These are phyloP conservation scores for Trichoderma pleuroti DNA, from an alignment of 2,329 filamentous ascomycete species.

Conservation along the genomic window DNA sequence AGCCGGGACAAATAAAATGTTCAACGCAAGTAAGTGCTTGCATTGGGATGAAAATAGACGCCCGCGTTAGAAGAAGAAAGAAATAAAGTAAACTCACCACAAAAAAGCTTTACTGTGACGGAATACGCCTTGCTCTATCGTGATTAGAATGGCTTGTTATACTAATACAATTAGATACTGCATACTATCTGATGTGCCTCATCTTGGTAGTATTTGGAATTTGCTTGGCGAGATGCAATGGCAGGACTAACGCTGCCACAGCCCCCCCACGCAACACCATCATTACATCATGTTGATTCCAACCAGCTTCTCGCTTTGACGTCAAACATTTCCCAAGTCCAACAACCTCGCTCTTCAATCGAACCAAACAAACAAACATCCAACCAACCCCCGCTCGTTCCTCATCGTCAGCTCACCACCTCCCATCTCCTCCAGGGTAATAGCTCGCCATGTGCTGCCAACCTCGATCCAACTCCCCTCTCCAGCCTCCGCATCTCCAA, in stretches of 20 bases:
- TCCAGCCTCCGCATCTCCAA: conserved; percentile 4
- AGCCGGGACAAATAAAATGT: neutral
- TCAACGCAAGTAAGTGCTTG: neutral
- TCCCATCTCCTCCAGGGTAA: neutral
- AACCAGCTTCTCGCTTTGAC: neutral
- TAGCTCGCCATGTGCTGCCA: neutral
- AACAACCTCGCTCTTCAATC: neutral
- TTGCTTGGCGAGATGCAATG: neutral
- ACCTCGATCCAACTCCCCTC: neutral
- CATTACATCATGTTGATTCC: conserved; percentile 13
- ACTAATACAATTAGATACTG: neutral
- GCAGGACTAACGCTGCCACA: neutral
- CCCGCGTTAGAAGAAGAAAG: neutral
- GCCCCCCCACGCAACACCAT: neutral
- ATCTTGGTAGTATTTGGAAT: neutral
- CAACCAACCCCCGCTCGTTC: neutral
- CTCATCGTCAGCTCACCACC: neutral
- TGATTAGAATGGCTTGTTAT: neutral
- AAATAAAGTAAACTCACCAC: neutral
- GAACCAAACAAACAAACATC: neutral
- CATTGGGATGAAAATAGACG: neutral
- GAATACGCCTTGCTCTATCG: neutral
- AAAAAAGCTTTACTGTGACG: neutral
- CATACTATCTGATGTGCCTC: too few relatives aligned
- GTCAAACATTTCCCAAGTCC: neutral